phyloP scores from a whole-genome alignment of 805 yeast species.

The Saccharomyces jurei region DNA sequence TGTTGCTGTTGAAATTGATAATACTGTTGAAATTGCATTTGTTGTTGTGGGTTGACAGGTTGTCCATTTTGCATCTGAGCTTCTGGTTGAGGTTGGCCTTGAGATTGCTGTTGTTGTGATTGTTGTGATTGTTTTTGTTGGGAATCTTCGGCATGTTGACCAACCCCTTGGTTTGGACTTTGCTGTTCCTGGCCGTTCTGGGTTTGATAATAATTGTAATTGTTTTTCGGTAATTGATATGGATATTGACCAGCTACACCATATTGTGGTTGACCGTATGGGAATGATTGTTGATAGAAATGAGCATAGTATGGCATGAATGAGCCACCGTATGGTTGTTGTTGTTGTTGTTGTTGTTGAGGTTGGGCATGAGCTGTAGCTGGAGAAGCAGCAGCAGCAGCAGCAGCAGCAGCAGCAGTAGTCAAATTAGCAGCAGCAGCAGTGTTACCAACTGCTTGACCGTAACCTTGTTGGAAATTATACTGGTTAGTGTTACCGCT shows the following conservation, averaged over 20 bases:
- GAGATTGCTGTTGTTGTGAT: conserved; percentile 18
- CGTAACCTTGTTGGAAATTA: conserved; percentile 20
- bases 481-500: conserved; percentile 14
- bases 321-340: conserved; percentile 27
- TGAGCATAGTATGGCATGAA: conserved; percentile 32
- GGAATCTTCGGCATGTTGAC: conserved; percentile 6
- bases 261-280: conserved; percentile 32
- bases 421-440: conserved; percentile 16
- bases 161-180: conserved; percentile 16
- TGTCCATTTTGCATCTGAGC: conserved; percentile 1
- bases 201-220: conserved; percentile 23
- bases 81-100: conserved; percentile 20
- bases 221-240: conserved; percentile 25
- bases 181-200: conserved; percentile 14
- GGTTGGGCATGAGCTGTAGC: conserved; percentile 20
- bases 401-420: conserved; percentile 7
- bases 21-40: conserved; percentile 29
- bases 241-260: conserved; percentile 29
- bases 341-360: conserved; percentile 17
- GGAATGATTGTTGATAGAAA: conserved; percentile 31
- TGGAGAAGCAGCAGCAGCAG: conserved; percentile 15
- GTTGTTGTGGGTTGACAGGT: conserved; percentile 17
- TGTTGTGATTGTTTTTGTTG: conserved; percentile 11
- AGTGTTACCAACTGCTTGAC: conserved; percentile 20
- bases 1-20: conserved; percentile 26